Conservation (phyloP, 2,329 filamentous ascomycete genomes). For the Cordyceps javanica region DNA sequence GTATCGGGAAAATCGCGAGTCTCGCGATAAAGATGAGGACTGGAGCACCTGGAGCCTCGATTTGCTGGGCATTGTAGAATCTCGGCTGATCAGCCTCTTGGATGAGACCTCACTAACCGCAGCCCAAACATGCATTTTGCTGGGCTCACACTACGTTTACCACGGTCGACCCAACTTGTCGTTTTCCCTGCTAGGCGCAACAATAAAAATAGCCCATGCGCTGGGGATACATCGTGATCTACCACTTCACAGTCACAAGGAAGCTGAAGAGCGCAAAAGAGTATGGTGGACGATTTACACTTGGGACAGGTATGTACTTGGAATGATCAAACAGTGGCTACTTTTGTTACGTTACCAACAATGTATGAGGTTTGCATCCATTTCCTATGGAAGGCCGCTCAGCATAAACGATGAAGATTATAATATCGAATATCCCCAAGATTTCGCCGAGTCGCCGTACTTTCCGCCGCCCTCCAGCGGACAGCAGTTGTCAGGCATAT, state of each 20-base stretch:
- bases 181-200: background rate
- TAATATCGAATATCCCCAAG: background rate
- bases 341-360: no score
- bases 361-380: background rate
- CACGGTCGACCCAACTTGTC: background rate
- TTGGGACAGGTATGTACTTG: background rate
- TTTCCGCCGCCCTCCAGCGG: background rate
- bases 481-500: background rate
- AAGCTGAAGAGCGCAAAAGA: background rate
- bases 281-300: background rate
- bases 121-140: background rate
- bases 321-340: no score
- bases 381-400: background rate
- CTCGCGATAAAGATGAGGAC: background rate
- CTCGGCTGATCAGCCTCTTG: background rate
- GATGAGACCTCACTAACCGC: background rate
- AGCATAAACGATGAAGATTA: background rate
- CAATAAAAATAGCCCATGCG: background rate
- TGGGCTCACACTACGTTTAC: background rate
- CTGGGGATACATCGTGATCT: background rate
- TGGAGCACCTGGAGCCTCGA: background rate
- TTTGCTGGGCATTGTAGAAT: background rate
- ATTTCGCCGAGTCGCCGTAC: background rate
- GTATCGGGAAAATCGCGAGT: background rate
- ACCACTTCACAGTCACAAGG: background rate